Evolutionary conservation across 805 yeast genomes (phyloP).

Genomic region (Teunomyces barrocoloradensis): DNA sequence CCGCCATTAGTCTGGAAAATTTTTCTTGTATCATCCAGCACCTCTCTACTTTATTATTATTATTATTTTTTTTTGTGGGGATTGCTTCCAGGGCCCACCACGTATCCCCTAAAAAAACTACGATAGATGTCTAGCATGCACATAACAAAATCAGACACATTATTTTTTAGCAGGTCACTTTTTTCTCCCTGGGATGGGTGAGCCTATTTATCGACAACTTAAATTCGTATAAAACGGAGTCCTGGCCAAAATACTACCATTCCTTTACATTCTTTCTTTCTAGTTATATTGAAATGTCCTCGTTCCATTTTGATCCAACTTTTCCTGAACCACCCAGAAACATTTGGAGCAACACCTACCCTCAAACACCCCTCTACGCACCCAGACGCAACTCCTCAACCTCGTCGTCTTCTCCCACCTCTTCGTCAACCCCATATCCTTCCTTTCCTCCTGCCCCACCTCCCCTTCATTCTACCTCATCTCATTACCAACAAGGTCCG

Average conservation of each 20-base stretch:
- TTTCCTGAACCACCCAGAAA: neutral
- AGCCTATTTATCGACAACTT: constrained; percentile 1
- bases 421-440: neutral
- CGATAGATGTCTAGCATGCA: neutral
- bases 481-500: neutral
- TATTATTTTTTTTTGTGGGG: neutral
- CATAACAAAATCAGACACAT: constrained; percentile 2
- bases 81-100: neutral
- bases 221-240: constrained; percentile 1
- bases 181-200: neutral
- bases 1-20: neutral
- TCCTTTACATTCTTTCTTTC: neutral
- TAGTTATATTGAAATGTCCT: neutral
- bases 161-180: constrained; percentile 4
- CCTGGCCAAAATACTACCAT: neutral
- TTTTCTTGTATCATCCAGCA: neutral
- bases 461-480: neutral
- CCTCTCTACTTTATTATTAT: neutral
- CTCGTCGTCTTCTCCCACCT: neutral
- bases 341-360: neutral
- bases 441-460: neutral
- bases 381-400: neutral
- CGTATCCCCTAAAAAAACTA: neutral
- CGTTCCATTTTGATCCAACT: neutral
- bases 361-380: neutral